A percentile compares a stretch with the other conserved stretches of the same genome.
phyloP scores from a whole-genome alignment of 2,329 filamentous ascomycete species.

The Colletotrichum lupini region DNA sequence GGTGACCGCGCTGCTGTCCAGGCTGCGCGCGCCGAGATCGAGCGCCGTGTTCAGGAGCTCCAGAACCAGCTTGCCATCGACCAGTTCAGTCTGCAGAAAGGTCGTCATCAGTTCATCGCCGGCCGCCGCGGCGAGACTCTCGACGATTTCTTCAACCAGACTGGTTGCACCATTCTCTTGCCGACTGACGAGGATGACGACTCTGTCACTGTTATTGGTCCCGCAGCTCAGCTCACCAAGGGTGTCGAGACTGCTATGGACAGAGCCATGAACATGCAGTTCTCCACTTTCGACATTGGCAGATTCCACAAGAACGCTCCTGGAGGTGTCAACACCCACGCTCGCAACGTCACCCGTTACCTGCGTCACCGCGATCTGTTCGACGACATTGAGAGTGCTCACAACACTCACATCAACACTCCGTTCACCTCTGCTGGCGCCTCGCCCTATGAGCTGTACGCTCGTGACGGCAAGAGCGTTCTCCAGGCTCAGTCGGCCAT shows the following conservation, averaged over 20 bases:
- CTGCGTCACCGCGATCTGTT: conserved; percentile 85
- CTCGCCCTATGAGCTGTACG: conserved; percentile 89
- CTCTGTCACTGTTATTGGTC: conserved; percentile 86
- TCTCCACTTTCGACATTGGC: conserved; percentile 84
- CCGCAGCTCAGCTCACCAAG: conserved; percentile 75
- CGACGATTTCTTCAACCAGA: conserved; percentile 89
- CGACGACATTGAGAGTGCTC: conserved; percentile 80
- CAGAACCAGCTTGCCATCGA: conserved; percentile 80
- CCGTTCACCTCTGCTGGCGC: conserved; percentile 76
- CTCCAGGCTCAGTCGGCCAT: conserved; percentile 81
- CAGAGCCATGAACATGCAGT: conserved; percentile 87
- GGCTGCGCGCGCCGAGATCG: conserved; percentile 82
- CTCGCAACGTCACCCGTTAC: conserved; percentile 88
- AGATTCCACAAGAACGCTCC: conserved; percentile 81
- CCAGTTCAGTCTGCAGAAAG: conserved; percentile 84
- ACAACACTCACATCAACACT: conserved; percentile 89
- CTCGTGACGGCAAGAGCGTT: conserved; percentile 84
- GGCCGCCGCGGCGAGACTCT: conserved; percentile 83
- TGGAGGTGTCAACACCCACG: conserved; percentile 79
- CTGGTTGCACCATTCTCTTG: conserved; percentile 88
- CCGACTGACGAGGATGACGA: conserved; percentile 84
- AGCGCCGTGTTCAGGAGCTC: conserved; percentile 81
- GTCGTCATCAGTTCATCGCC: conserved; percentile 94
- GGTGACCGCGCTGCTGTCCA: conserved; percentile 88
- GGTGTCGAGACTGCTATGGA: conserved; percentile 89